phyloP scores from a whole-genome alignment of 192 early-diverging fungal genomes.

The Umbelopsis isabellina region DNA sequence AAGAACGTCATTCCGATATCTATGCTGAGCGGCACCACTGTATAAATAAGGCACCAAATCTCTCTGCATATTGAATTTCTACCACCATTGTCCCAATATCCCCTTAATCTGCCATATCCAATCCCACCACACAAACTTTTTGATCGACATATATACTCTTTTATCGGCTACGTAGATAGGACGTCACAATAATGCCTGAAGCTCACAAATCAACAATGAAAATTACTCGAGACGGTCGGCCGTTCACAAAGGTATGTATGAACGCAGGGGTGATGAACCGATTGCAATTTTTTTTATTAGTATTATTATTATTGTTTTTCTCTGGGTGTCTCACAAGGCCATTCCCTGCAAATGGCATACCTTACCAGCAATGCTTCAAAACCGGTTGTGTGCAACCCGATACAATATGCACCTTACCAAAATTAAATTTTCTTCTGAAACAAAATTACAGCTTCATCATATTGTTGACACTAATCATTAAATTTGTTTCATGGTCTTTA shows the following conservation, averaged over 20 bases:
- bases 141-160: too few relatives aligned
- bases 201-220: conserved; percentile 43
- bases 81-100: neutral
- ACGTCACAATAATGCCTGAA: neutral
- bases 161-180: too few relatives aligned
- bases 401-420: neutral
- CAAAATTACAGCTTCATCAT: neutral
- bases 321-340: neutral
- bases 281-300: neutral
- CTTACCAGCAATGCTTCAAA: conserved; percentile 5
- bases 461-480: neutral
- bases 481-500: conserved; percentile 14
- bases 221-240: conserved; percentile 53
- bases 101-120: neutral
- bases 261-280: neutral
- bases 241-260: conserved; percentile 56
- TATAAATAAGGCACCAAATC: neutral
- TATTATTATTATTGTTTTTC: neutral
- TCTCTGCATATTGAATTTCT: neutral
- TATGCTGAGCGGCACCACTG: neutral
- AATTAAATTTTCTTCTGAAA: neutral
- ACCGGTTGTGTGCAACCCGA: conserved; percentile 13
- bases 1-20: neutral
- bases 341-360: conserved; percentile 3
- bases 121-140: too few relatives aligned